Conservation (phyloP, 1,284 basidiomycete species). For the Heliocybe sulcata region DNA sequence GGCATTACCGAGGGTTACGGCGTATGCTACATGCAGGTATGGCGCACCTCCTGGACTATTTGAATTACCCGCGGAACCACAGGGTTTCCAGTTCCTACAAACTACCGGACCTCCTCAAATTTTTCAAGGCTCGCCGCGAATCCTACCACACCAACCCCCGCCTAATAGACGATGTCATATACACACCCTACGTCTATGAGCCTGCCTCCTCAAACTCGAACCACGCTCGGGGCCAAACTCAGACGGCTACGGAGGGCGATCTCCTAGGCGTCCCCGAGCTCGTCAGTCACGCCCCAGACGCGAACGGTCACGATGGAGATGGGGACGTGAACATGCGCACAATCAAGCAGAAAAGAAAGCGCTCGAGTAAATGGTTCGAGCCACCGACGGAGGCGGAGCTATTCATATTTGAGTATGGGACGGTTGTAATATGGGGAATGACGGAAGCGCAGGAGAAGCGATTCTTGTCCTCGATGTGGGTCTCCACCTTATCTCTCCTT, state of each 20-base stretch:
- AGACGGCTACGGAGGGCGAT: slow-evolving; percentile 41
- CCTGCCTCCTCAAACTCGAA: slow-evolving; percentile 21
- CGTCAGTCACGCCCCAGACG: slow-evolving; percentile 17
- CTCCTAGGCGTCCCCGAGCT: slow-evolving; percentile 70
- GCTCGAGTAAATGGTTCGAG: slow-evolving; percentile 53
- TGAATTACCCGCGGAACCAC: background rate
- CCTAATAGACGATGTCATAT: slow-evolving; percentile 75
- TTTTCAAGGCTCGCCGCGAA: slow-evolving; percentile 75
- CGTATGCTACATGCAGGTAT: slow-evolving; percentile 90
- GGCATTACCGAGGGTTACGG: slow-evolving; percentile 89
- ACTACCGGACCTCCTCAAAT: slow-evolving; percentile 81
- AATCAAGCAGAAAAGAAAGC: slow-evolving; percentile 36
- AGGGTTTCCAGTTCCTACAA: slow-evolving; percentile 66
- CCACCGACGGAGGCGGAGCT: slow-evolving; percentile 76
- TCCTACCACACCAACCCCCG: slow-evolving; percentile 84
- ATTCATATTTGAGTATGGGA: slow-evolving; percentile 92
- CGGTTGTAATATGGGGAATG: slow-evolving; percentile 97
- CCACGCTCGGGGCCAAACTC: slow-evolving; percentile 24
- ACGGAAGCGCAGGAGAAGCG: slow-evolving; percentile 86
- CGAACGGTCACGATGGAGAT: slow-evolving; percentile 18
- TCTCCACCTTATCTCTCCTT: slow-evolving; percentile 10
- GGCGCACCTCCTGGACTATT: background rate
- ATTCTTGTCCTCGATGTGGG: slow-evolving; percentile 84
- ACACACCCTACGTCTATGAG: slow-evolving; percentile 78
- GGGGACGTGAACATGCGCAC: slow-evolving; percentile 23